Evolutionary conservation across 306 rosid genomes (phyloP), one percentile per base, ranked within the genome.

Genomic region (Gastrolobium bilobum): DNA sequence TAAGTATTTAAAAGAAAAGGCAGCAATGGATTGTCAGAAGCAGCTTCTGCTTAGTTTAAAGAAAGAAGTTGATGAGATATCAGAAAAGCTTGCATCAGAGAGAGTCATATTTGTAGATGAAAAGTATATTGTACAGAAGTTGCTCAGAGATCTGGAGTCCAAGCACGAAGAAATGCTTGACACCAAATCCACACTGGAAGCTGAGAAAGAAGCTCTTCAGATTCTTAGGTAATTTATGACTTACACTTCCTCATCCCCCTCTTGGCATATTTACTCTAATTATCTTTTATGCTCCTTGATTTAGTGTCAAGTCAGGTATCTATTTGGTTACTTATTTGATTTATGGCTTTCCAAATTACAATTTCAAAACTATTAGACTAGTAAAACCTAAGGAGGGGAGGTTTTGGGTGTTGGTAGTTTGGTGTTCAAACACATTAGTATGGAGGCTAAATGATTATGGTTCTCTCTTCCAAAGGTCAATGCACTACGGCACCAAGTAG

Each of bases 171-270:
- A 71, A 75, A 73, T 84, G 43, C 89, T 91, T 71, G 95, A 92
- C 75, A 63, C 71, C 75, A 95, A 91, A 83, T 91, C 98, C 64
- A 86, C 88, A 30, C 91, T 92, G 10, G 90, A 95, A 86, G 94
- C 99, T 35, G 99, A 95, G 88, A 95, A 80, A 72, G 99, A 95
- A 90, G 98, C 98, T 66, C 81, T 92, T 79, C 92, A 91, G 64
- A 95, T 95, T 80, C 89, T 91, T 40, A 88, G 97, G 99, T 95
- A 84, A 58, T 46, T 43, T 79, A 10, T 54, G 37, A 43, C 20
- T 6, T 75, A 0, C 2, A 1, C 33, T 63, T 75, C 2, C 2
- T 61, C 37, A 10, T 3, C 3, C 58, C 51, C 5, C 34, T 65
- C 31, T 31, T 4, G 6, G 61, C 35, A 26, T 48, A 13, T 37